Percentiles rank a stretch among this genome's conserved stretches.
These are phyloP conservation scores for Plicaturopsis crispa DNA, from an alignment of 768 basidiomycete genomes.

Conservation along the genomic window DNA sequence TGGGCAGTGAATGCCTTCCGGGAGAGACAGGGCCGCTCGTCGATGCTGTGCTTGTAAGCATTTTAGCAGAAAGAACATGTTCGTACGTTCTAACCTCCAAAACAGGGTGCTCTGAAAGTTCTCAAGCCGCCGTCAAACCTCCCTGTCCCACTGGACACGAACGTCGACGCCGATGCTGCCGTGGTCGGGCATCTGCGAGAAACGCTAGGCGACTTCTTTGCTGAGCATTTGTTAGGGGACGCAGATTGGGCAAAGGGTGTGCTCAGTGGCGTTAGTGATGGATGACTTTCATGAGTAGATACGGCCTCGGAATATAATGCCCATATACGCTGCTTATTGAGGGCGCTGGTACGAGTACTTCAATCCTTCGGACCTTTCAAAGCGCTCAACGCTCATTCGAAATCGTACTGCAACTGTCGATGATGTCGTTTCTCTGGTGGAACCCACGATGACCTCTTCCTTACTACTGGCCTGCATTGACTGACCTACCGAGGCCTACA, in stretches of 20 bases:
- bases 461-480: no score
- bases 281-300: no score
- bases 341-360: no score
- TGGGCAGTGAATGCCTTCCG: conserved; percentile 56
- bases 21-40: conserved; percentile 40
- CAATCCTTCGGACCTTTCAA: no score
- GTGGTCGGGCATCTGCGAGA: conserved; percentile 41
- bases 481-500: no score
- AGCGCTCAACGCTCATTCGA: no score
- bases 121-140: conserved; percentile 51
- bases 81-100: neutral
- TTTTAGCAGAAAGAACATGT: no score
- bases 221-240: conserved; percentile 47
- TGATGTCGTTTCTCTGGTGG: no score
- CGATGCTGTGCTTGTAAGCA: conserved; percentile 53
- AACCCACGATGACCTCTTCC: no score
- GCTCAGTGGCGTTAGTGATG: conserved; percentile 16
- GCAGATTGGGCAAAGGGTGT: conserved; percentile 59
- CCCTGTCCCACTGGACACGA: conserved; percentile 47
- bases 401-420: no score
- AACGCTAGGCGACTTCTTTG: conserved; percentile 56
- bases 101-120: conserved; percentile 34
- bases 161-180: conserved; percentile 38
- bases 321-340: no score
- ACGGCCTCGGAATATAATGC: no score